Conservation (phyloP, 768 basidiomycete genomes). For the Kwoniella pini region DNA sequence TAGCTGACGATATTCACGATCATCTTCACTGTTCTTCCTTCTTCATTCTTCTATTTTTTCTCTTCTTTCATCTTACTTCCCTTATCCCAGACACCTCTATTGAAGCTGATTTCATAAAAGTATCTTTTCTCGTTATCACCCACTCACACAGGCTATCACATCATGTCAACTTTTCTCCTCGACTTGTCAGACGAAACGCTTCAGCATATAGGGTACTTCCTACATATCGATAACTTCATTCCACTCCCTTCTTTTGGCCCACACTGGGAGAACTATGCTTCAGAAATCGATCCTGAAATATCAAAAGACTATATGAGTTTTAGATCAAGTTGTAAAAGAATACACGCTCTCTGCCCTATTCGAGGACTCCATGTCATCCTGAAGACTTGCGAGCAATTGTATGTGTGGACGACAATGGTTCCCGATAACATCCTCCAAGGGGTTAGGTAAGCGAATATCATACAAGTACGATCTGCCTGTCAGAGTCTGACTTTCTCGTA, state of each 20-base stretch:
- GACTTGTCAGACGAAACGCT: slow-evolving; percentile 10
- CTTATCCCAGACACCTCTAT: no score
- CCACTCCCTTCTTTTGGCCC: slow-evolving; percentile 6
- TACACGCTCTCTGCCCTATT: background rate
- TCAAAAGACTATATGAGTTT: slow-evolving; percentile 10
- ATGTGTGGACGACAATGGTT: background rate
- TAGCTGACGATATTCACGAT: no score
- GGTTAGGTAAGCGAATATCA: slow-evolving; percentile 11
- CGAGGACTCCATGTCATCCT: slow-evolving; percentile 3
- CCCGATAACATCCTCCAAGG: background rate
- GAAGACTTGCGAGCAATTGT: background rate
- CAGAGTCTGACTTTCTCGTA: background rate
- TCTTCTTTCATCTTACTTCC: no score
- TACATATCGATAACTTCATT: slow-evolving; percentile 1
- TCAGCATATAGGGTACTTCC: slow-evolving; percentile 2
- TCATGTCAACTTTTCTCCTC: slow-evolving; percentile 1
- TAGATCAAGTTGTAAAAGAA: background rate
- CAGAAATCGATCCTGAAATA: slow-evolving; percentile 1
- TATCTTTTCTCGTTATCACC: no score
- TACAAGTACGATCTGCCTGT: no score
- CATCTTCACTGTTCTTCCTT: no score
- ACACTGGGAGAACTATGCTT: slow-evolving; percentile 13
- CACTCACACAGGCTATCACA: background rate
- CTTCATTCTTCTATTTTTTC: no score
- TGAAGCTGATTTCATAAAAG: no score